Evolutionary conservation across 1,139 yeast genomes (phyloP).

Genomic region (Magnusiomyces sp.): DNA sequence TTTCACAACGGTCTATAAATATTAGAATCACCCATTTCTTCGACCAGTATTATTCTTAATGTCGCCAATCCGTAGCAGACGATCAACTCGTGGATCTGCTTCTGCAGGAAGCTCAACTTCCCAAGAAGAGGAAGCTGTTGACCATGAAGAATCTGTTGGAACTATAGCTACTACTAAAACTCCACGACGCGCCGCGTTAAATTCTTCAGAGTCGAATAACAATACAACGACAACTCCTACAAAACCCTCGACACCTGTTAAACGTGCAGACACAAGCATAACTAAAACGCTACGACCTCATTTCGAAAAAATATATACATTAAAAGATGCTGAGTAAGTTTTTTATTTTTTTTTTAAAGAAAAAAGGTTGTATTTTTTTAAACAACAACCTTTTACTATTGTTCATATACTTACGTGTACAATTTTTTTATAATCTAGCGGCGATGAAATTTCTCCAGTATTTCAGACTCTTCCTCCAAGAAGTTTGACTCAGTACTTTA

Average conservation of each 20-base stretch:
- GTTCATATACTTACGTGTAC: too few relatives aligned
- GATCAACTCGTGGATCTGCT: conserved; percentile 4
- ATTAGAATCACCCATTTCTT: background rate
- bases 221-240: background rate
- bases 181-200: too few relatives aligned
- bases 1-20: too few relatives aligned
- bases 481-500: conserved; percentile 38
- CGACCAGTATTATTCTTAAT: background rate
- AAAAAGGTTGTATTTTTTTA: background rate
- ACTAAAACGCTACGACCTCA: conserved; percentile 18
- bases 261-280: conserved; percentile 8
- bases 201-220: too few relatives aligned
- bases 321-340: conserved; percentile 22
- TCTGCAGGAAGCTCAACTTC: background rate
- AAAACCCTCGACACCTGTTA: background rate
- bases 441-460: conserved; percentile 30
- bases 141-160: background rate
- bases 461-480: conserved; percentile 42
- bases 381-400: background rate
- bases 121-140: conserved; percentile 6
- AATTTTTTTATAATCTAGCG: conserved; percentile 16
- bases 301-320: conserved; percentile 29
- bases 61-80: conserved; percentile 3
- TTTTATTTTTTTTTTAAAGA: background rate
- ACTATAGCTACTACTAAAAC: too few relatives aligned